phyloP scores from a whole-genome alignment of 192 early-diverging fungal species.

The Obelidium mucronatum region DNA sequence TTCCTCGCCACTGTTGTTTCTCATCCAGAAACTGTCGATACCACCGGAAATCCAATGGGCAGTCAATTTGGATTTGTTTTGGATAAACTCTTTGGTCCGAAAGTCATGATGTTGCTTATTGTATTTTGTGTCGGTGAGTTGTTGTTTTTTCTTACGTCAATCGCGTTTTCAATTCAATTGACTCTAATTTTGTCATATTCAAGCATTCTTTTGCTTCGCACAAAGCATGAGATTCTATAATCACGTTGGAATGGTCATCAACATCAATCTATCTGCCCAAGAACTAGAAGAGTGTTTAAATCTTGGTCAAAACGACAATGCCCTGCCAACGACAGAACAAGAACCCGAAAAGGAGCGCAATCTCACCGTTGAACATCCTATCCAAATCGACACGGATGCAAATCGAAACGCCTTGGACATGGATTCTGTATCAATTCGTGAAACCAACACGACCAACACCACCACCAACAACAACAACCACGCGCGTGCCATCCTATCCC shows the following conservation, averaged over 20 bases:
- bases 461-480: neutral
- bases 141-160: neutral
- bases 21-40: neutral
- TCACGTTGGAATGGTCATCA: slow-evolving; percentile 50
- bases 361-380: neutral
- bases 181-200: neutral
- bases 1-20: slow-evolving; percentile 42
- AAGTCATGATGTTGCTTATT: slow-evolving; percentile 27
- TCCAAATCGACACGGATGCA: too few relatives aligned
- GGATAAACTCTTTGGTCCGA: slow-evolving; percentile 32
- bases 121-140: slow-evolving; percentile 4
- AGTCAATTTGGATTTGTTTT: slow-evolving; percentile 28
- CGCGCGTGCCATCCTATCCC: neutral
- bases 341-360: neutral
- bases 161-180: neutral
- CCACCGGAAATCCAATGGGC: slow-evolving; percentile 13
- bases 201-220: slow-evolving; percentile 45
- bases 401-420: too few relatives aligned
- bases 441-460: neutral
- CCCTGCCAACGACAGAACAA: neutral
- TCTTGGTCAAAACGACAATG: too few relatives aligned
- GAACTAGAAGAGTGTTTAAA: slow-evolving; percentile 24
- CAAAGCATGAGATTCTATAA: slow-evolving; percentile 55
- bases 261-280: slow-evolving; percentile 30
- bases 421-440: neutral